Evolutionary conservation across 176 grass and related monocot species (phyloP), one percentile per base, ranked within the genome.

Genomic region (Saccharum officinarum): DNA sequence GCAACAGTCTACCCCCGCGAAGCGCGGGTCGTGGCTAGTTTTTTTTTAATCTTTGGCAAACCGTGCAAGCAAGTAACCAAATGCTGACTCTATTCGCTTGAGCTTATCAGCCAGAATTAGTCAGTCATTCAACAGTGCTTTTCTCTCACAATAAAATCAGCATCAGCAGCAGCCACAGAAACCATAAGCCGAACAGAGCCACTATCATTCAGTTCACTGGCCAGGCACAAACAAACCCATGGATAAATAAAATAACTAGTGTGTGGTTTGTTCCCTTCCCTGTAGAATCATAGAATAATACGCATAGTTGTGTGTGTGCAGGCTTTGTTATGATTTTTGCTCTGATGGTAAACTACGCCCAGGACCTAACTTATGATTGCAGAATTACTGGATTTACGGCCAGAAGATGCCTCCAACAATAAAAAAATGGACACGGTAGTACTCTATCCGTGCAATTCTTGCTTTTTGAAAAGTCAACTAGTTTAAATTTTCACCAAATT

Each of bases 161-260:
- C 28, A 28, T 28, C 28, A 28, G 28, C 28, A 28, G 28, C 28
- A 28, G 28, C 28, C 28, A 1, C 28, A 28, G 28, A 28, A 28
- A 28, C 28, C 28, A 28, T 28, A 1, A 28, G 28, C 28, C 28
- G 28, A 28, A 28, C 28, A 28, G 28, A 28, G 28, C 28, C 28
- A 1, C 28, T 11, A 26, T 88, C 65, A 71, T 63, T 25, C 63
- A 38, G 86, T 40, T 88, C 86, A 88, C 80, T 49, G 47, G 80
- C 28, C 18, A 57, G 6, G 78, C 45, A 33, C 8, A 86, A 67
- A 67, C 34, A 82, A 76, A 26, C 8, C 3, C 44, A 81, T 18
- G 78, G n/a, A 38, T 73, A 20, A 68, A 62, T 36, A 46, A 72
- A 69, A 67, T 57, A 81, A 14, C 16, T 25, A 18, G 18, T 41